phyloP scores from a whole-genome alignment of 1,284 basidiomycete species.

The Phellinidium pouzarii region DNA sequence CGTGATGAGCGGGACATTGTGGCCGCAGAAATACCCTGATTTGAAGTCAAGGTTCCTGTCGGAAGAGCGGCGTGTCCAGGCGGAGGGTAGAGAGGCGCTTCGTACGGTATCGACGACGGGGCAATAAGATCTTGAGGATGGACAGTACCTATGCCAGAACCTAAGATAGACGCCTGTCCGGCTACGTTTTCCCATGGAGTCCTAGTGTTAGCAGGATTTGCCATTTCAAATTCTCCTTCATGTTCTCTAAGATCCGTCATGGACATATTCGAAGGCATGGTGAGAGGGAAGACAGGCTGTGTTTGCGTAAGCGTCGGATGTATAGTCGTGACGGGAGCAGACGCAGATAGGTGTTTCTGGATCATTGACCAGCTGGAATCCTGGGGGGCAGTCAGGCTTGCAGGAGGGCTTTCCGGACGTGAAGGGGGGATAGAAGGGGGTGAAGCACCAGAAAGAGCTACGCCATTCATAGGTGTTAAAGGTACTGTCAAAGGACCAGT shows the following conservation, averaged over 20 bases:
- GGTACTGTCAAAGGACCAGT: conserved; percentile 2
- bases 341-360: conserved; percentile 9
- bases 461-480: conserved; percentile 3
- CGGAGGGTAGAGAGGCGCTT: conserved; percentile 1
- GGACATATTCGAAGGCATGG: neutral
- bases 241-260: neutral
- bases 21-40: neutral
- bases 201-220: neutral
- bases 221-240: neutral
- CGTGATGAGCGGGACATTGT: conserved; percentile 8
- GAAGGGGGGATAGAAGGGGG: conserved; percentile 1
- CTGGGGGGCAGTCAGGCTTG: neutral
- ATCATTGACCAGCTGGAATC: neutral
- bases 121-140: conserved; percentile 12
- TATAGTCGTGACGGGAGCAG: conserved; percentile 9
- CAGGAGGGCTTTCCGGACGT: conserved; percentile 7
- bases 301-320: conserved; percentile 4
- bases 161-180: neutral
- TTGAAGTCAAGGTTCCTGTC: neutral
- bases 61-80: conserved; percentile 4
- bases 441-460: neutral
- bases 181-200: conserved; percentile 3
- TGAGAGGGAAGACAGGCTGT: neutral
- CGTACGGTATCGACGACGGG: conserved; percentile 1
- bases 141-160: conserved; percentile 13